These are phyloP conservation scores for Hypoxylon sp. DNA, from an alignment of 2,329 filamentous ascomycete genomes.

Conservation along the genomic window DNA sequence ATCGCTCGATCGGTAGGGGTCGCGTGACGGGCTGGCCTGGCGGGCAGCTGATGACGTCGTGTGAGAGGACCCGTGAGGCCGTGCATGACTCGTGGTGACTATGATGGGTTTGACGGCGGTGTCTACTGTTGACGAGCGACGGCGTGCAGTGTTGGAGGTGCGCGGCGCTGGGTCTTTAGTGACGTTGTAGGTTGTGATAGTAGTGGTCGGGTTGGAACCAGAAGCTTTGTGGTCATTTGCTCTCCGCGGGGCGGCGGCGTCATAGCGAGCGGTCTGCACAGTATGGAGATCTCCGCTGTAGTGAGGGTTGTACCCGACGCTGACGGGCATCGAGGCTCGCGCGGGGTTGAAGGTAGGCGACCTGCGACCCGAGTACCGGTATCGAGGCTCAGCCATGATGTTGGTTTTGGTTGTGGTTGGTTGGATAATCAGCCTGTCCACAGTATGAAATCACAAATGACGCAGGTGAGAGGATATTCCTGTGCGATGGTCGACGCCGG, in stretches of 20 bases:
- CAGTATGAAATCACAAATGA: constrained; percentile 22
- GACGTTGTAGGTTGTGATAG: constrained; percentile 70
- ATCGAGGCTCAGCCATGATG: constrained; percentile 65
- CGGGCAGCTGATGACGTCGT: constrained; percentile 56
- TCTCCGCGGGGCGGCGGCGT: constrained; percentile 54
- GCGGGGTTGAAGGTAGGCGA: constrained; percentile 65
- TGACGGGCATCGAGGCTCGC: constrained; percentile 67
- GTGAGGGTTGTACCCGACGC: constrained; percentile 64
- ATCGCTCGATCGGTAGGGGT: constrained; percentile 68
- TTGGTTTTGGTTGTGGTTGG: constrained; percentile 18
- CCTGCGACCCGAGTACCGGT: constrained; percentile 61
- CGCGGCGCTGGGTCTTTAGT: constrained; percentile 66
- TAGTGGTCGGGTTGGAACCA: constrained; percentile 57
- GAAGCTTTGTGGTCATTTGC: constrained; percentile 53
- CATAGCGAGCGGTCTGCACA: constrained; percentile 61
- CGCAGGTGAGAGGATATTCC: constrained; percentile 16
- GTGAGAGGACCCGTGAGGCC: constrained; percentile 60
- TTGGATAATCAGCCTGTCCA: constrained; percentile 24
- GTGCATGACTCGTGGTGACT: constrained; percentile 67
- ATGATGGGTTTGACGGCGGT: constrained; percentile 68
- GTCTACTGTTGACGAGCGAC: constrained; percentile 67
- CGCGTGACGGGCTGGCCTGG: constrained; percentile 65
- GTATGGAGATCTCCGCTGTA: constrained; percentile 70
- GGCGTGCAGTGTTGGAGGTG: constrained; percentile 61
- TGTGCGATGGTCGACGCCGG: constrained; percentile 15